Base-by-base conservation (phyloP, 2,329 filamentous ascomycete species). In the Talaromyces sp. region DNA sequence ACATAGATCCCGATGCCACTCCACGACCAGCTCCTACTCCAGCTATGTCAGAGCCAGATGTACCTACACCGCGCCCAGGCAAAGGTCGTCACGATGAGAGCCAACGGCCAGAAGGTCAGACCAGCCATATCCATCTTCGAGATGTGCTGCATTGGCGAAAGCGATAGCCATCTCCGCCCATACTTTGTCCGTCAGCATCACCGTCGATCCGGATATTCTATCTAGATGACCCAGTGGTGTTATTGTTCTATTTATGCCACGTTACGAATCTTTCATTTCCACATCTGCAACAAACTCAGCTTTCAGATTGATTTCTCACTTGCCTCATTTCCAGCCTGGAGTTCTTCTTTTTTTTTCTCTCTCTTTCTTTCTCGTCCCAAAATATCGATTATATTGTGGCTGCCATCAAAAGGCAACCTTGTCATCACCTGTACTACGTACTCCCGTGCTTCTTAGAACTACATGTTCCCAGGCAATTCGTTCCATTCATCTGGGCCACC, bases 1-100 rank as follows among this genome's bases (percentile, higher is more conserved):
- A 35, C 16, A 56, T 39, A 5, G 60, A 63, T 37, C 60, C 64
- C 14, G 64, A 64, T 58, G 63, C 63, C 5, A 66, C 64, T 5
- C 64, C 64, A 37, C 44, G 58, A 31, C 64, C 64, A n/a, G 54
- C 58, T 28, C 64, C 52, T 23, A 66, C 63, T 58, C 63, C 64
- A 50, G 33, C 56, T 11, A 60, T 61, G 42, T 61, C 60, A 54
- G 62, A 63, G 7, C 5, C 44, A 6, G 58, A 60, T 28, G 58
- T 60, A 14, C 5, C 11, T 3, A 63, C 62, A 35, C 62, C 62
- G 5, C 62, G 58, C 6, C 18, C 59, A 16, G 39, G 5, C 6
- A 61, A 46, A 46, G 46, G 37, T 54, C 59, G 35, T 23, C 23
- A 33, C n/a, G 54, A 57, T 7, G 23, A 28, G 14, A 57, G 31